Evolutionary conservation across 2,329 filamentous ascomycete species (phyloP).

Genomic region (Geosmithia flava): DNA sequence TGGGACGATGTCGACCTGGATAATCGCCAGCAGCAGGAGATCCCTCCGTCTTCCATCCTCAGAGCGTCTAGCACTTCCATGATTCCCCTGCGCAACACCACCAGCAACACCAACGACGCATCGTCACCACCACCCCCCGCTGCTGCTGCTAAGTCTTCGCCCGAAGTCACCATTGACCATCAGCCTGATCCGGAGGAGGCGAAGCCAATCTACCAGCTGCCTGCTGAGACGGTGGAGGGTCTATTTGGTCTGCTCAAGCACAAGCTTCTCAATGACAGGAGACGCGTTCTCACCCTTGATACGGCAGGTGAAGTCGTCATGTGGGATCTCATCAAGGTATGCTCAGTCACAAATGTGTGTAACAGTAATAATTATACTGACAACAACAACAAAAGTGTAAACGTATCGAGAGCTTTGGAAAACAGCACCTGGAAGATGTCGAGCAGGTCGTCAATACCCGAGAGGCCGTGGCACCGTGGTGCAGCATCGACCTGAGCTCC

Average conservation of each 20-base stretch:
- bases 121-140: not conserved
- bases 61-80: conserved; percentile 73
- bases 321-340: conserved; percentile 82
- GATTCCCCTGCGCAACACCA: conserved; percentile 48
- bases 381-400: conserved; percentile 46
- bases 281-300: conserved; percentile 80
- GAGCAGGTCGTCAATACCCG: conserved; percentile 74
- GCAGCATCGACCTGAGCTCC: conserved; percentile 84
- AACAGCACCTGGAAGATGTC: conserved; percentile 87
- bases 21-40: conserved; percentile 47
- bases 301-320: conserved; percentile 89
- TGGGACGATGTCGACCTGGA: conserved; percentile 81
- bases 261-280: conserved; percentile 79
- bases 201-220: conserved; percentile 54
- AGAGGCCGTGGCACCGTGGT: conserved; percentile 91
- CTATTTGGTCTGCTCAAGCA: conserved; percentile 94
- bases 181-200: conserved; percentile 15
- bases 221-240: conserved; percentile 79
- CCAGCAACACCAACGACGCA: conserved; percentile 33
- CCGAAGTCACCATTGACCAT: conserved; percentile 10
- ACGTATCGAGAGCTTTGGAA: conserved; percentile 85
- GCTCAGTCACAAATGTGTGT: not conserved
- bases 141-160: conserved; percentile 9
- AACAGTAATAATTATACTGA: not conserved
- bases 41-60: conserved; percentile 67